Base-by-base conservation (phyloP, 2,329 filamentous ascomycete genomes). In the Venturia effusa region DNA sequence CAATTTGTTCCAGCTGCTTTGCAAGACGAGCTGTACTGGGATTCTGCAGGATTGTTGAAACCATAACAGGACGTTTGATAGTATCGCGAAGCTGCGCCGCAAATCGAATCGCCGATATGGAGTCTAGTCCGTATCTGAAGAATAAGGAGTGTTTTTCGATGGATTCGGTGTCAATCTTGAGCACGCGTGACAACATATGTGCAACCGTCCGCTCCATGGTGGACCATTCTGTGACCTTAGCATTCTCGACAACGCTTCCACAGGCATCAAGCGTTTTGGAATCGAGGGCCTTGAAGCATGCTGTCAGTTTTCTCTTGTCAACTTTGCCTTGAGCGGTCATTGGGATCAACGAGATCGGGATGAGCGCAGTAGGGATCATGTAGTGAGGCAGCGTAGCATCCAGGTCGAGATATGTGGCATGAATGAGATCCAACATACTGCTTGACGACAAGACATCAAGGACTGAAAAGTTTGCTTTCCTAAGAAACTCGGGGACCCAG, bases 51-150 rank as follows among this genome's bases (percentile, higher is more conserved):
- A 66, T 61, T 13, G 27, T 45, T 13, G 64, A 66, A 30, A 66
- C 62, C 27, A n/a, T 22, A 27, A 61, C 54, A 8, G 43, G 24
- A 27, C n/a, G n/a, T n/a, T 43, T 54, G 34, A 45, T 30, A 15
- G 22, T 66, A 1, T 75, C 68, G 61, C 81, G 79, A 0, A 96
- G 71, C 19, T 73, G 70, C 63, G 80, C 84, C 0, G 88, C 83
- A 10, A 95, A 74, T 0, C 82, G 77, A 67, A 96, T 95, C 0
- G 89, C 90, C 8, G 87, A 88, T 32, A 96, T 84, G 0, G 92
- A 96, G 71, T 96, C 91, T 6, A 97, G 73, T 0, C 92, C 92
- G 2, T 96, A 74, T n/a, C 82, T 84, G 64, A 88, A 86, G 66
- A 96, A 88, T 0, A 91, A 90, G 0, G 85, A 87, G 75, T 86